Conservation (phyloP, 225 moss, liverwort and hornwort genomes). For the Antitrichia curtipendula region DNA sequence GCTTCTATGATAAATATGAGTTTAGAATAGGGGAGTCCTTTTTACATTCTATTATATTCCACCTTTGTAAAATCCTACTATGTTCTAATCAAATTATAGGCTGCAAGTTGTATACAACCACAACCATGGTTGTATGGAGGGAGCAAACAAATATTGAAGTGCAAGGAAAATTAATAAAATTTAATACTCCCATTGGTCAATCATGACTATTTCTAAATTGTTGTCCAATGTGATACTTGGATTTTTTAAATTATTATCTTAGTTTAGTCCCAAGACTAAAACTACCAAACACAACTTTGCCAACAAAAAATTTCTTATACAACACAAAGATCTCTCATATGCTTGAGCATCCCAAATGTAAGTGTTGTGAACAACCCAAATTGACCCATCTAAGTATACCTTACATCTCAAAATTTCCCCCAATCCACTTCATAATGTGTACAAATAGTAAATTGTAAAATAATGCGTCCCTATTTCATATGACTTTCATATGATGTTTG, state of each 20-base stretch:
- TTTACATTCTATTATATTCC: neutral
- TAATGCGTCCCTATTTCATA: neutral
- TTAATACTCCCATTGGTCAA: neutral
- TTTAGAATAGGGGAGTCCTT: neutral
- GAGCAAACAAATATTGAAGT: neutral
- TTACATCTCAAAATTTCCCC: neutral
- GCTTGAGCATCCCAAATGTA: neutral
- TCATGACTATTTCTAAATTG: neutral
- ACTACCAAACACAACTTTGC: neutral
- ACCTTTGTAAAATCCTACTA: neutral
- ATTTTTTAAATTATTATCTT: neutral
- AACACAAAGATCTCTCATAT: neutral
- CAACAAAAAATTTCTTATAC: neutral
- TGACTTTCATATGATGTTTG: neutral
- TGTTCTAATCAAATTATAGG: neutral
- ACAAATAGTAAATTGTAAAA: neutral
- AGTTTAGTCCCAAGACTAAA: neutral
- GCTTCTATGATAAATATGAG: neutral
- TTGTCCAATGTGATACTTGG: neutral
- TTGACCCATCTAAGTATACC: neutral
- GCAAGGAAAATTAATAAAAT: too few relatives aligned
- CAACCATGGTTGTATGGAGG: neutral
- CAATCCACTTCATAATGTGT: neutral
- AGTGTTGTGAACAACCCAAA: neutral
- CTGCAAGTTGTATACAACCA: neutral